A percentile compares a stretch with the other conserved stretches of the same genome.
phyloP scores from a whole-genome alignment of 176 grass and related monocot genomes.

The Leersia perrieri region DNA sequence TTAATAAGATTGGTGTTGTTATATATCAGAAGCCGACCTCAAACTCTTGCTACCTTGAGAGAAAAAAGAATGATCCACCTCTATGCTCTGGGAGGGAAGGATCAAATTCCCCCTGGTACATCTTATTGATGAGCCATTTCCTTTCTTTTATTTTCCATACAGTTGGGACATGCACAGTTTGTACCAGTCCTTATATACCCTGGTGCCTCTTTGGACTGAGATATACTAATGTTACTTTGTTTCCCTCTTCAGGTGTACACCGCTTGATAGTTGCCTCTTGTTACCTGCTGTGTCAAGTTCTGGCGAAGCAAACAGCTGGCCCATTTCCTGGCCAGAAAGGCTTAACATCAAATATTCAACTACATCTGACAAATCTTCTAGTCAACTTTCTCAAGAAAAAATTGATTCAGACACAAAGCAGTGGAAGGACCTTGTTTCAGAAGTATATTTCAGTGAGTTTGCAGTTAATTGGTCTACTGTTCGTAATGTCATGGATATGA shows the following conservation, averaged over 20 bases:
- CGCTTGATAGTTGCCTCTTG: conserved; percentile 70
- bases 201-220: background rate
- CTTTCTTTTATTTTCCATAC: background rate
- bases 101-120: conserved; percentile 61
- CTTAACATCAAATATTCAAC: conserved; percentile 48
- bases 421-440: conserved; percentile 66
- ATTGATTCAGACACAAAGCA: conserved; percentile 45
- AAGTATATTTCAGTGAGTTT: conserved; percentile 64
- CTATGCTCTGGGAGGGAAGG: conserved; percentile 46
- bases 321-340: conserved; percentile 75
- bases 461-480: conserved; percentile 74
- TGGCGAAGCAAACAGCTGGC: conserved; percentile 56
- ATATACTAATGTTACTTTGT: conserved; percentile 25
- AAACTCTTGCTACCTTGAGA: conserved; percentile 69
- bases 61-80: conserved; percentile 49
- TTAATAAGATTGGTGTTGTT: conserved; percentile 75
- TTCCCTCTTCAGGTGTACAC: conserved; percentile 56
- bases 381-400: conserved; percentile 52
- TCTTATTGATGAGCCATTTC: conserved; percentile 15
- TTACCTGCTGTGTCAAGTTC: conserved; percentile 37
- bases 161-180: background rate
- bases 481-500: conserved; percentile 93
- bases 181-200: background rate
- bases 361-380: conserved; percentile 27
- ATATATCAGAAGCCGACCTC: conserved; percentile 86